A percentile compares a stretch with the other conserved stretches of the same genome.
Conservation (phyloP, 108 stramenopile species). For the Epipyxis sp. region DNA sequence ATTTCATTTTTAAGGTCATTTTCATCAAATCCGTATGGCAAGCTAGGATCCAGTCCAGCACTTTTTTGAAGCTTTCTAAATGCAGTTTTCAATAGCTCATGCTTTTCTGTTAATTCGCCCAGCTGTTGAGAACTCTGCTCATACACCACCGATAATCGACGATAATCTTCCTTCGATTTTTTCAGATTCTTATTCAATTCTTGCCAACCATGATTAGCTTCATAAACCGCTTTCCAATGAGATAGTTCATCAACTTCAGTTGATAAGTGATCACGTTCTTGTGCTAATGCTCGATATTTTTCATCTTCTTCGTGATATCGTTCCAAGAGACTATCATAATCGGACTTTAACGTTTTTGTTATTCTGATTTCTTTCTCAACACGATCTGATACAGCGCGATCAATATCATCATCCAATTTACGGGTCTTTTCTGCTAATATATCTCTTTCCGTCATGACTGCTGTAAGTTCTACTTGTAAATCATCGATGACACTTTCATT, state of each 20-base stretch:
- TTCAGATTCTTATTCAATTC: slow-evolving; percentile 64
- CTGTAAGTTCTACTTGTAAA: neutral
- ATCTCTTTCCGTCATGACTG: neutral
- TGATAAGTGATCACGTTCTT: neutral
- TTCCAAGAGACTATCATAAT: neutral
- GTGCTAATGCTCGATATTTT: neutral
- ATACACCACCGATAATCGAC: slow-evolving; percentile 60
- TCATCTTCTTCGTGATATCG: neutral
- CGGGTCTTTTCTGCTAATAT: neutral
- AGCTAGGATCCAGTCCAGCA: slow-evolving; percentile 42
- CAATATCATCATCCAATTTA: neutral
- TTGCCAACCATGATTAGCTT: slow-evolving; percentile 64
- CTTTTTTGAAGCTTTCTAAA: slow-evolving; percentile 66
- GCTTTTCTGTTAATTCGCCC: slow-evolving; percentile 52
- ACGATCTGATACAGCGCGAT: neutral
- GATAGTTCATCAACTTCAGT: neutral
- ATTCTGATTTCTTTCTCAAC: neutral
- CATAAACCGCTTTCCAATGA: slow-evolving; percentile 55
- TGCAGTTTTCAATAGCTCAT: slow-evolving; percentile 57
- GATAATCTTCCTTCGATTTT: slow-evolving; percentile 65
- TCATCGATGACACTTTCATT: neutral
- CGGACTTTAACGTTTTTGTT: neutral
- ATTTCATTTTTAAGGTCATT: slow-evolving; percentile 58
- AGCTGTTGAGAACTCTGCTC: slow-evolving; percentile 49
- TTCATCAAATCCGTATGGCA: slow-evolving; percentile 53